These are phyloP conservation scores for Mycena galopus DNA, from an alignment of 768 basidiomycete species.

Conservation along the genomic window DNA sequence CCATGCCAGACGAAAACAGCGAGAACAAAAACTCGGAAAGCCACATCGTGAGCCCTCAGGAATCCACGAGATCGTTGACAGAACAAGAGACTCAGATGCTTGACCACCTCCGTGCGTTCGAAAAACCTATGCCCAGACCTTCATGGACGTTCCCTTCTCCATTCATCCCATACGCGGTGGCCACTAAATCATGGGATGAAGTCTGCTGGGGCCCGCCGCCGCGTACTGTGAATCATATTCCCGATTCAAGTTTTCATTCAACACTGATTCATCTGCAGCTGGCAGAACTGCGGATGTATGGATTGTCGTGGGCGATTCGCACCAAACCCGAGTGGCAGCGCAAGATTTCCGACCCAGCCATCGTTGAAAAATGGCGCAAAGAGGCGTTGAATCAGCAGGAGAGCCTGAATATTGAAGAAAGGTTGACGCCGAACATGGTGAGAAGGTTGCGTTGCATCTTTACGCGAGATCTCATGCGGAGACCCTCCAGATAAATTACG, in stretches of 20 bases:
- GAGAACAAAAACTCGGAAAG: too few species aligned
- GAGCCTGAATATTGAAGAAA: background rate
- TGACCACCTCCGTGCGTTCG: background rate
- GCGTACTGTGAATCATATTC: background rate
- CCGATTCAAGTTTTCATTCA: background rate
- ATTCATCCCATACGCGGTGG: constrained; percentile 4
- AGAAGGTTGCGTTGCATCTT: background rate
- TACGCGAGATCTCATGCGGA: background rate
- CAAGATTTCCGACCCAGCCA: constrained; percentile 23
- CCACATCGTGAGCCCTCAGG: too few species aligned
- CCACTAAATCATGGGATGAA: background rate
- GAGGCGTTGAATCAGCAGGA: constrained; percentile 33
- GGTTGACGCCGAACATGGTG: constrained; percentile 32
- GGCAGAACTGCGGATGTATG: constrained; percentile 36
- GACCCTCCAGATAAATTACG: constrained; percentile 34
- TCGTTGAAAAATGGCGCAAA: constrained; percentile 35
- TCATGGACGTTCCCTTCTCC: constrained; percentile 13
- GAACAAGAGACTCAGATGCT: too few species aligned
- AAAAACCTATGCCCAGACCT: too few species aligned
- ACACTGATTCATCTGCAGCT: background rate
- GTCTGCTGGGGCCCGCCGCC: constrained; percentile 21
- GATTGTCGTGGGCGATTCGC: constrained; percentile 33
- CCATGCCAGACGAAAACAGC: too few species aligned
- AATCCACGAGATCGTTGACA: too few species aligned
- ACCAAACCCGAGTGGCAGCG: constrained; percentile 32